Evolutionary conservation across 768 basidiomycete genomes (phyloP).

Genomic region (Polyporus arcularius): DNA sequence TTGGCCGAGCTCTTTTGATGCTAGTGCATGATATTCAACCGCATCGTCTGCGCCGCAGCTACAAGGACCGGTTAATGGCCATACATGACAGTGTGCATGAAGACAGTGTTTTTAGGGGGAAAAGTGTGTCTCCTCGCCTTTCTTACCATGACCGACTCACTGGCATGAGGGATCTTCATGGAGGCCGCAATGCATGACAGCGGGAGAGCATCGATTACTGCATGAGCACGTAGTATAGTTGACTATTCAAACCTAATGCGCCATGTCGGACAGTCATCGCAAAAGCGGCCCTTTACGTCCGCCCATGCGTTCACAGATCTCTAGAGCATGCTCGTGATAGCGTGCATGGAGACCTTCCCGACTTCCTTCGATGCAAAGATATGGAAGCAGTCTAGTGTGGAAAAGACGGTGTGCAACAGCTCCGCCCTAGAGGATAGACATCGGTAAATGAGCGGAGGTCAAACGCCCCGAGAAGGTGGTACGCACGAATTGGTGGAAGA

Average conservation of each 20-base stretch:
- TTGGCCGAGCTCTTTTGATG: too few species aligned
- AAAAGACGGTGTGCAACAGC: constrained; percentile 40
- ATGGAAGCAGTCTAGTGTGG: constrained; percentile 44
- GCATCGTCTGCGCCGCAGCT: not conserved
- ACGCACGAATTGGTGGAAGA: constrained; percentile 81
- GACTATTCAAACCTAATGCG: constrained; percentile 5
- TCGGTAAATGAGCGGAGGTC: not conserved
- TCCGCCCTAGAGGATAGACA: constrained; percentile 36
- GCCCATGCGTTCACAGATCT: constrained; percentile 50
- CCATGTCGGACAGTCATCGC: constrained; percentile 7
- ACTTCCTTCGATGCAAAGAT: constrained; percentile 32
- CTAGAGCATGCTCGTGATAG: constrained; percentile 50
- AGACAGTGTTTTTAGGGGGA: not conserved
- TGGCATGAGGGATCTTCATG: not conserved
- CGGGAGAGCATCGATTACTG: constrained; percentile 11
- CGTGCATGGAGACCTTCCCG: constrained; percentile 35
- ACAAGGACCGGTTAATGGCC: not conserved
- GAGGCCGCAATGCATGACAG: not conserved
- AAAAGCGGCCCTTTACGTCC: constrained; percentile 42
- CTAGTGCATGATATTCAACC: not conserved
- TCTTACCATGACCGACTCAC: not conserved
- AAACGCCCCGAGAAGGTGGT: not conserved
- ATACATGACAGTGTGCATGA: not conserved
- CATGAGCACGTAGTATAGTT: constrained; percentile 18
- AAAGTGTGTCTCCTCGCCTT: not conserved